Evolutionary conservation across 1,284 basidiomycete species (phyloP).

Genomic region (Cutaneotrichosporon arboriforme): DNA sequence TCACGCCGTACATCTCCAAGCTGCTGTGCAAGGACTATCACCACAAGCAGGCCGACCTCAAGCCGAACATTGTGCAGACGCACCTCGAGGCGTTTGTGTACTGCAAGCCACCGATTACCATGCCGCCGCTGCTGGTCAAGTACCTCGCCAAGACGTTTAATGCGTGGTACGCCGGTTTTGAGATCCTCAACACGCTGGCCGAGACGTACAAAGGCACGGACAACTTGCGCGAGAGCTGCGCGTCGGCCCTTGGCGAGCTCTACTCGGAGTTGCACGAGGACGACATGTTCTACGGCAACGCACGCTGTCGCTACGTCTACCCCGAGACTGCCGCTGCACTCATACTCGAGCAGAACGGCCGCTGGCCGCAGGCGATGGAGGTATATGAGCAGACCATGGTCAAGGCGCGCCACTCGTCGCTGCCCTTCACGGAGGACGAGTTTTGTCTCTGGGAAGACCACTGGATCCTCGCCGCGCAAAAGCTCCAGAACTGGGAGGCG

Average conservation of each 20-base stretch:
- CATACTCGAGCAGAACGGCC: slow-evolving; percentile 92
- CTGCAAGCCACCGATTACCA: slow-evolving; percentile 76
- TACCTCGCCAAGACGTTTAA: slow-evolving; percentile 95
- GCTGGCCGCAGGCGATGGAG: slow-evolving; percentile 89
- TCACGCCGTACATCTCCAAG: slow-evolving; percentile 84
- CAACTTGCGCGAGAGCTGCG: slow-evolving; percentile 73
- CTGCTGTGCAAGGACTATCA: slow-evolving; percentile 92
- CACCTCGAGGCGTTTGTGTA: slow-evolving; percentile 77
- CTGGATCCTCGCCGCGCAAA: slow-evolving; percentile 94
- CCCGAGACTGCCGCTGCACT: slow-evolving; percentile 88
- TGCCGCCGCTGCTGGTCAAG: slow-evolving; percentile 93
- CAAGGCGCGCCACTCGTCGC: slow-evolving; percentile 72
- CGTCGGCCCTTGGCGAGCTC: slow-evolving; percentile 87
- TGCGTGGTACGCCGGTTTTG: slow-evolving; percentile 87
- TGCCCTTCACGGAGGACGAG: slow-evolving; percentile 92
- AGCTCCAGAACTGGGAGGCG: slow-evolving; percentile 96
- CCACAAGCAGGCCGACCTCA: slow-evolving; percentile 75
- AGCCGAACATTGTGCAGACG: slow-evolving; percentile 94
- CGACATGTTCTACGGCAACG: slow-evolving; percentile 95
- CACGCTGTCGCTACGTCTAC: slow-evolving; percentile 82
- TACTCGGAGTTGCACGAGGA: slow-evolving; percentile 95
- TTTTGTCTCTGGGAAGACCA: slow-evolving; percentile 99
- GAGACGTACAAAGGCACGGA: slow-evolving; percentile 77
- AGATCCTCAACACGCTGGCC: slow-evolving; percentile 72
- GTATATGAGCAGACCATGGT: slow-evolving; percentile 88